Percentiles rank a stretch among this genome's conserved stretches.
Evolutionary conservation across 768 basidiomycete species (phyloP).

Genomic region (Termitomyces sp.): DNA sequence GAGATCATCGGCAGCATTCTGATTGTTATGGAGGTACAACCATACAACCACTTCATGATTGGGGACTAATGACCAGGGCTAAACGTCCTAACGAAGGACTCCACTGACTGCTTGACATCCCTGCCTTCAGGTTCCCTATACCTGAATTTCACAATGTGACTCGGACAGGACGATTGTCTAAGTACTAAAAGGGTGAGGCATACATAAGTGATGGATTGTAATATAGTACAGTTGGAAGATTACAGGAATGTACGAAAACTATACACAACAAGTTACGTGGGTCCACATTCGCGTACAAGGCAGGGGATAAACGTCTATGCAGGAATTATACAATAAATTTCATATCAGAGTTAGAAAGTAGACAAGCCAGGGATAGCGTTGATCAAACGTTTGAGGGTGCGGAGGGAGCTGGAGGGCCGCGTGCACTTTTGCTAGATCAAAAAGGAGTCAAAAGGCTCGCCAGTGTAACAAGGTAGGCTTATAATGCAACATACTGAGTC

Average conservation of each 20-base stretch:
- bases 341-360: background rate
- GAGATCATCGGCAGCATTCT: no score
- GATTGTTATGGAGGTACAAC: no score
- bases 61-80: no score
- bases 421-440: background rate
- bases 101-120: no score
- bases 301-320: background rate
- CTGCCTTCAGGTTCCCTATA: no score
- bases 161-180: no score
- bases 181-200: no score
- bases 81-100: no score
- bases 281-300: background rate
- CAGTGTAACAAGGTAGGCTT: background rate
- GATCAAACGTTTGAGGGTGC: background rate
- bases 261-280: no score
- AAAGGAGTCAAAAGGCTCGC: background rate
- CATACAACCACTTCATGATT: no score
- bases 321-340: background rate
- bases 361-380: background rate
- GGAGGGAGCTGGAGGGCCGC: background rate
- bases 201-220: background rate
- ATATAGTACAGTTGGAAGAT: background rate
- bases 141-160: no score
- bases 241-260: background rate
- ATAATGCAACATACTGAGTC: constrained; percentile 3